Evolutionary conservation across 2,329 filamentous ascomycete genomes (phyloP).

Genomic region (Ustulina deusta): DNA sequence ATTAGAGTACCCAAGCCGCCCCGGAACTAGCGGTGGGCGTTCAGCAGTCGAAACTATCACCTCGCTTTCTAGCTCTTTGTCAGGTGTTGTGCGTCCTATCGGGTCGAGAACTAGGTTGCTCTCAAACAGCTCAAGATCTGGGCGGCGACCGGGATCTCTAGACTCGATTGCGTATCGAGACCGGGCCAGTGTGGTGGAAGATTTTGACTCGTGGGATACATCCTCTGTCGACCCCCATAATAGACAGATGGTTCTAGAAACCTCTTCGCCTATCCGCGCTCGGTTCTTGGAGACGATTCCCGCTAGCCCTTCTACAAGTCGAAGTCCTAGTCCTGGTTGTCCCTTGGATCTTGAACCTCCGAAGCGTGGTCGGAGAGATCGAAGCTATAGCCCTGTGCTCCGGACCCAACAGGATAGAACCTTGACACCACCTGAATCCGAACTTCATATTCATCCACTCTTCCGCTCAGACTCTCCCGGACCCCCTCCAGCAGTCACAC

Average conservation of each 20-base stretch:
- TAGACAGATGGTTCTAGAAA: constrained; percentile 67
- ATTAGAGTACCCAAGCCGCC: constrained; percentile 56
- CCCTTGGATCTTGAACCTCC: constrained; percentile 69
- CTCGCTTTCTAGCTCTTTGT: constrained; percentile 63
- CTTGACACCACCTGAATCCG: constrained; percentile 59
- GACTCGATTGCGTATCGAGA: constrained; percentile 58
- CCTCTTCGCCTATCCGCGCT: constrained; percentile 58
- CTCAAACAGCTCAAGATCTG: constrained; percentile 54
- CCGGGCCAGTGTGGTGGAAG: constrained; percentile 58
- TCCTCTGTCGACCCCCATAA: constrained; percentile 73
- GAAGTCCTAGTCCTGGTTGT: constrained; percentile 72
- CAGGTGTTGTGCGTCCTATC: constrained; percentile 64
- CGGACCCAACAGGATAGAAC: constrained; percentile 52
- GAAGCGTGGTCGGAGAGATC: constrained; percentile 58
- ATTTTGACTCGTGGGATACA: constrained; percentile 83
- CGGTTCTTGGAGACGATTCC: constrained; percentile 78
- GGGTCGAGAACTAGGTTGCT: constrained; percentile 69
- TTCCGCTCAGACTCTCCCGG: constrained; percentile 79
- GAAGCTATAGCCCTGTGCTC: constrained; percentile 64
- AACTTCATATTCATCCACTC: constrained; percentile 81
- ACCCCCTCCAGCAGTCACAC: constrained; percentile 73
- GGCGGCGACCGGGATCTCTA: constrained; percentile 60
- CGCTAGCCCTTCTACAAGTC: constrained; percentile 71
- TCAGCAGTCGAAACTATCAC: constrained; percentile 60
- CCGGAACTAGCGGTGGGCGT: constrained; percentile 59